Percentiles rank a stretch among this genome's conserved stretches.
phyloP scores from a whole-genome alignment of 805 yeast species.

The Pichia nanzhaoensis region DNA sequence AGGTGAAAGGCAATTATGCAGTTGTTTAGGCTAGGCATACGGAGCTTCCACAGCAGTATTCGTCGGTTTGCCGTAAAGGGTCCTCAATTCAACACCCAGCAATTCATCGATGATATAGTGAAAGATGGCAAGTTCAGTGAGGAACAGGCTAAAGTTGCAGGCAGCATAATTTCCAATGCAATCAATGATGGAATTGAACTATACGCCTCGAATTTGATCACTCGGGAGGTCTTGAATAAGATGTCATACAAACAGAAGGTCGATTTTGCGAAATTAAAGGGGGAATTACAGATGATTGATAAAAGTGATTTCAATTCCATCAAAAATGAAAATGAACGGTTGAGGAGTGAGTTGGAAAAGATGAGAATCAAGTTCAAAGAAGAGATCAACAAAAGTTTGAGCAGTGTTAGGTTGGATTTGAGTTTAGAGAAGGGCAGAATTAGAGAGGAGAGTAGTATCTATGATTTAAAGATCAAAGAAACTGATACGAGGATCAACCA shows the following conservation, averaged over 20 bases:
- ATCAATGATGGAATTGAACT: slow-evolving; percentile 74
- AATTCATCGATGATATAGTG: slow-evolving; percentile 60
- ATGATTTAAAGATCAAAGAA: slow-evolving; percentile 89
- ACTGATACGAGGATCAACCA: slow-evolving; percentile 93
- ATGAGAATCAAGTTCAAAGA: slow-evolving; percentile 79
- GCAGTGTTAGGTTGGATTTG: slow-evolving; percentile 84
- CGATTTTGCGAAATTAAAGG: slow-evolving; percentile 89
- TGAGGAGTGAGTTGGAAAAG: slow-evolving; percentile 79
- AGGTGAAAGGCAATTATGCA: not conserved
- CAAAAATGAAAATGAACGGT: slow-evolving; percentile 79
- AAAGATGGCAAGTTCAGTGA: slow-evolving; percentile 59
- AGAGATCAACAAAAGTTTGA: slow-evolving; percentile 83
- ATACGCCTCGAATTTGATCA: slow-evolving; percentile 72
- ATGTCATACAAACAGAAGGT: slow-evolving; percentile 93
- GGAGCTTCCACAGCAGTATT: not conserved
- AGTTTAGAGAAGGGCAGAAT: slow-evolving; percentile 93
- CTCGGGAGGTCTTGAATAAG: slow-evolving; percentile 74
- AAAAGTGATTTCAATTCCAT: slow-evolving; percentile 75
- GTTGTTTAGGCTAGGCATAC: not conserved
- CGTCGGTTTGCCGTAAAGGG: slow-evolving; percentile 11
- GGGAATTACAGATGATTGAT: slow-evolving; percentile 85
- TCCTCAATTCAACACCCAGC: slow-evolving; percentile 65
- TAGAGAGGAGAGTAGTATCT: slow-evolving; percentile 87
- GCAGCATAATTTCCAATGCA: slow-evolving; percentile 64
- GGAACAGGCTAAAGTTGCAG: slow-evolving; percentile 75